These are phyloP conservation scores for Debaryomyces nepalensis DNA, from an alignment of 1,139 yeast genomes.

Conservation along the genomic window DNA sequence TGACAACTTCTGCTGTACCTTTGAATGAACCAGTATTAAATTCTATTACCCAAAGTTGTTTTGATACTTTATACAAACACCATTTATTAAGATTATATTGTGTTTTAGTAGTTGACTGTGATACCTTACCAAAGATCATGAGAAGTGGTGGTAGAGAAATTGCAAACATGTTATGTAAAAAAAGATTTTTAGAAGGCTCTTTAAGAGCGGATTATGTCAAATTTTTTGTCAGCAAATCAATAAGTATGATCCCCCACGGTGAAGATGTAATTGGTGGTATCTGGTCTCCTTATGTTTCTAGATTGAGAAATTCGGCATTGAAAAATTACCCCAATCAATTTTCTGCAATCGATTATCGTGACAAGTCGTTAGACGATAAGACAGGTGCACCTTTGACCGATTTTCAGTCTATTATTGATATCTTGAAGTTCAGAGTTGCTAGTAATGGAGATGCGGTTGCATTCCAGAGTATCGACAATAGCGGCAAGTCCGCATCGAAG, in stretches of 20 bases:
- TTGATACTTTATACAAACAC: conserved; percentile 66
- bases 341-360: conserved; percentile 76
- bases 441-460: conserved; percentile 83
- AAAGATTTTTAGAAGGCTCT: conserved; percentile 76
- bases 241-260: conserved; percentile 75
- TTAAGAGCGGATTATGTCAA: conserved; percentile 80
- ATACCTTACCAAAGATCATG: conserved; percentile 80
- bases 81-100: conserved; percentile 84
- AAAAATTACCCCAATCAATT: conserved; percentile 56
- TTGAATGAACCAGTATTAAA: conserved; percentile 65
- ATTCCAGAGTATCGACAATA: conserved; percentile 63
- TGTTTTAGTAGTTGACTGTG: conserved; percentile 78
- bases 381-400: conserved; percentile 75
- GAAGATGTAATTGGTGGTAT: conserved; percentile 82
- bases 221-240: conserved; percentile 70
- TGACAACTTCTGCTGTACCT: conserved; percentile 39
- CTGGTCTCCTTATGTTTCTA: conserved; percentile 78
- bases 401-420: conserved; percentile 71
- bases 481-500: conserved; percentile 54
- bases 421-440: conserved; percentile 77
- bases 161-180: conserved; percentile 91
- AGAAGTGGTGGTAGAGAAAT: conserved; percentile 88
- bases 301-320: conserved; percentile 56
- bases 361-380: conserved; percentile 73
- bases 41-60: conserved; percentile 74